These are phyloP conservation scores for Psilocybe cubensis DNA, from an alignment of 768 basidiomycete genomes.

Conservation along the genomic window DNA sequence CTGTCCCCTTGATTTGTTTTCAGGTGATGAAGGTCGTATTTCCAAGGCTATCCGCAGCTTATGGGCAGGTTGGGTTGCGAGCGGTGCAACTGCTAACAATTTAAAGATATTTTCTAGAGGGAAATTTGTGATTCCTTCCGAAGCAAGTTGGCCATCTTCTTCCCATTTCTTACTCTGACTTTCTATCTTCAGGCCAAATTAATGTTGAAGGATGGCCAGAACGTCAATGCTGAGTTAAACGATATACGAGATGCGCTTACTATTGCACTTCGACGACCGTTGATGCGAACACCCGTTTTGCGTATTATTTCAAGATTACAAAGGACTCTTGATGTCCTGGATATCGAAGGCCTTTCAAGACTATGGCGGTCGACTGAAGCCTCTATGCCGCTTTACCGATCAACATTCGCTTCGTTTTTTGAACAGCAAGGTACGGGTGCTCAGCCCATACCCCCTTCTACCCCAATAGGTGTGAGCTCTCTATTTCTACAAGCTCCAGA, in stretches of 20 bases:
- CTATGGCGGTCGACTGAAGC: constrained; percentile 40
- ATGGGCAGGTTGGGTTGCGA: constrained; percentile 73
- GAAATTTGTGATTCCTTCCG: constrained; percentile 53
- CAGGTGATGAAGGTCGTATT: constrained; percentile 63
- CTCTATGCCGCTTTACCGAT: constrained; percentile 25
- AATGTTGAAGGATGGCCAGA: constrained; percentile 27
- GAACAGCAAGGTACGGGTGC: constrained; percentile 12
- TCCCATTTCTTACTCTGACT: constrained; percentile 5
- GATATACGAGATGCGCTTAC: constrained; percentile 55
- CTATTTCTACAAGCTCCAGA: constrained; percentile 39
- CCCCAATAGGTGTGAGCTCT: constrained; percentile 36
- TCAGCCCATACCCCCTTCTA: constrained; percentile 20
- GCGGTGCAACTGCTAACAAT: constrained; percentile 75
- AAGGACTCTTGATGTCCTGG: constrained; percentile 76
- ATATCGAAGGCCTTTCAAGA: constrained; percentile 78
- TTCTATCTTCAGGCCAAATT: constrained; percentile 25
- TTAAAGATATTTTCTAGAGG: constrained; percentile 80
- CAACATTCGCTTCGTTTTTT: constrained; percentile 24
- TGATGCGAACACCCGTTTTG: constrained; percentile 58
- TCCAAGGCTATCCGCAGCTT: constrained; percentile 66
- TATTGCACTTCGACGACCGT: constrained; percentile 47
- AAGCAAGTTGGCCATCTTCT: constrained; percentile 41
- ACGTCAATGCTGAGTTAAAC: constrained; percentile 13
- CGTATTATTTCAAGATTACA: constrained; percentile 63
- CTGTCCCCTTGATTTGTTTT: constrained; percentile 93